These are phyloP conservation scores for Colletotrichum cordylinicola DNA, from an alignment of 2,329 filamentous ascomycete genomes.

Conservation along the genomic window DNA sequence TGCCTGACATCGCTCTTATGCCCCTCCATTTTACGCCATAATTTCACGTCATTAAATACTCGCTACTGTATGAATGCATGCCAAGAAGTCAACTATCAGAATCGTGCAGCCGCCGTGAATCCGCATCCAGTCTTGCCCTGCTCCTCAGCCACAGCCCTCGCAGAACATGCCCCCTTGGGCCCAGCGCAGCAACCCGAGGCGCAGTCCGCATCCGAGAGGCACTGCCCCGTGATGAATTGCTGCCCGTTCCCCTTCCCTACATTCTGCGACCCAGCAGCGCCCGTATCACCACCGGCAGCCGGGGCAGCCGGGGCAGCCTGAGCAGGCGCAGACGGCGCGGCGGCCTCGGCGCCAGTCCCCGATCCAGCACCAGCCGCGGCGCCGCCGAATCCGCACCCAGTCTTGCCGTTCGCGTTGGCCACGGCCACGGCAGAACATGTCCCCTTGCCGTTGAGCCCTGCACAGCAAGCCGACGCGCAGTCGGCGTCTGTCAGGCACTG, in stretches of 20 bases:
- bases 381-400: background rate
- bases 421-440: constrained; percentile 39
- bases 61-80: background rate
- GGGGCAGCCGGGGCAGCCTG: background rate
- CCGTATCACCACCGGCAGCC: background rate
- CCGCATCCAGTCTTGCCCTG: constrained; percentile 12
- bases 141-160: constrained; percentile 4
- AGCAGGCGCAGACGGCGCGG: background rate
- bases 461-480: constrained; percentile 37
- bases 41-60: background rate
- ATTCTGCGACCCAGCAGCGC: constrained; percentile 24
- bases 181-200: constrained; percentile 35
- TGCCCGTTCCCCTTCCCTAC: constrained; percentile 27
- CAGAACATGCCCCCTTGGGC: constrained; percentile 12
- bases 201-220: constrained; percentile 30
- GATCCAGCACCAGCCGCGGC: background rate
- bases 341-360: background rate
- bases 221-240: constrained; percentile 34
- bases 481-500: constrained; percentile 35
- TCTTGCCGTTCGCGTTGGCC: constrained; percentile 35
- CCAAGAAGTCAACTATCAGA: background rate
- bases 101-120: background rate
- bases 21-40: background rate
- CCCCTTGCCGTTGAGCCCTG: constrained; percentile 35
- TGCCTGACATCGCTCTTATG: background rate